phyloP scores from a whole-genome alignment of 768 basidiomycete species.

The Dioszegia hungarica region DNA sequence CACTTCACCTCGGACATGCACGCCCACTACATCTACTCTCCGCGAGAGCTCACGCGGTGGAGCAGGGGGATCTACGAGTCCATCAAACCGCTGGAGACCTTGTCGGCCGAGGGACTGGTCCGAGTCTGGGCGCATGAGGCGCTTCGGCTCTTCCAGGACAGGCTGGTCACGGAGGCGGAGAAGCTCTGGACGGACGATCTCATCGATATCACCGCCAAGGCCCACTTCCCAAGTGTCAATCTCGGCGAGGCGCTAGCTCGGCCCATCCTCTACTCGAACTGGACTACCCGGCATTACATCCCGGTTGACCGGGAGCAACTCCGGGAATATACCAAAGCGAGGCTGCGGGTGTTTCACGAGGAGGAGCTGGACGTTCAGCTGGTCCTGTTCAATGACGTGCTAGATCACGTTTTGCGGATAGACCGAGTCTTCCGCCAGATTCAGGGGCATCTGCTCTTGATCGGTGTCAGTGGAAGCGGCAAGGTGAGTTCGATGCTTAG shows the following conservation, averaged over 20 bases:
- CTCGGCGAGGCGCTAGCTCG: conserved; percentile 76
- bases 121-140: conserved; percentile 98
- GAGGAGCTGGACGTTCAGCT: conserved; percentile 97
- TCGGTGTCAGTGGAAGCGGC: conserved; percentile 96
- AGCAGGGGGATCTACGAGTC: conserved; percentile 95
- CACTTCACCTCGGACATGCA: conserved; percentile 95
- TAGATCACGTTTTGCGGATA: conserved; percentile 95
- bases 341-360: conserved; percentile 96
- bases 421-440: conserved; percentile 98
- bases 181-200: conserved; percentile 90
- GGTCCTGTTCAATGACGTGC: conserved; percentile 95
- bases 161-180: conserved; percentile 88
- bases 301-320: conserved; percentile 89
- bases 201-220: conserved; percentile 74
- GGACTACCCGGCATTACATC: conserved; percentile 96
- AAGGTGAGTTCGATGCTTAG: conserved; percentile 59
- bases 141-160: conserved; percentile 93
- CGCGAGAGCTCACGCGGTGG: conserved; percentile 97
- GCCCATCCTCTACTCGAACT: conserved; percentile 96
- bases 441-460: conserved; percentile 91
- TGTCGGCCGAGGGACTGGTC: conserved; percentile 90
- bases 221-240: conserved; percentile 90
- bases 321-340: conserved; percentile 93
- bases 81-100: conserved; percentile 84
- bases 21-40: conserved; percentile 98